Evolutionary conservation across 495 filamentous ascomycete genomes (phyloP).

Genomic region (Coniosporium apollinis): DNA sequence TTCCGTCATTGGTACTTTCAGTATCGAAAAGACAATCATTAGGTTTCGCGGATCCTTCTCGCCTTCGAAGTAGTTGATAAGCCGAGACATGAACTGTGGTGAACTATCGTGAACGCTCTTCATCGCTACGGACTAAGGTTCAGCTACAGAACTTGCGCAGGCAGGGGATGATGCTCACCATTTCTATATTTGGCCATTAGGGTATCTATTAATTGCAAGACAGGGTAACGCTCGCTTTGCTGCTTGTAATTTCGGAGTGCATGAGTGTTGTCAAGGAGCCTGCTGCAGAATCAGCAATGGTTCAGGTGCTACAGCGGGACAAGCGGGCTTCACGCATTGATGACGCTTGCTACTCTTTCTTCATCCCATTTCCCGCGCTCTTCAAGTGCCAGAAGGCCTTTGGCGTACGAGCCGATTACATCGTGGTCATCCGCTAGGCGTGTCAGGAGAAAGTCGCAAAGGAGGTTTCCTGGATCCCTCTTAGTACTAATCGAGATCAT

Average conservation of each 20-base stretch:
- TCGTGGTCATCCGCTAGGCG: conserved; percentile 22
- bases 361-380: conserved; percentile 24
- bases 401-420: conserved; percentile 20
- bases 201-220: conserved; percentile 46
- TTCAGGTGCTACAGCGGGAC: background rate
- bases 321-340: conserved; percentile 12
- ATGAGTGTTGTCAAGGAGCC: conserved; percentile 19
- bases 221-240: conserved; percentile 48
- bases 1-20: conserved; percentile 56
- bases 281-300: conserved; percentile 5
- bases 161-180: conserved; percentile 22
- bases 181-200: conserved; percentile 48
- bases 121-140: conserved; percentile 8
- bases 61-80: conserved; percentile 52
- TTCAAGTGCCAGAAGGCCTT: conserved; percentile 21
- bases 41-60: conserved; percentile 66
- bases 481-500: background rate
- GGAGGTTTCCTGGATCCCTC: conserved; percentile 15
- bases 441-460: conserved; percentile 25
- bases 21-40: conserved; percentile 60
- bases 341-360: conserved; percentile 16
- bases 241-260: conserved; percentile 28
- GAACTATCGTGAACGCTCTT: conserved; percentile 15
- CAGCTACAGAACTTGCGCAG: background rate
- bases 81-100: conserved; percentile 38